Conservation (phyloP, 2,329 filamentous ascomycete genomes). For the Colletotrichum godetiae region DNA sequence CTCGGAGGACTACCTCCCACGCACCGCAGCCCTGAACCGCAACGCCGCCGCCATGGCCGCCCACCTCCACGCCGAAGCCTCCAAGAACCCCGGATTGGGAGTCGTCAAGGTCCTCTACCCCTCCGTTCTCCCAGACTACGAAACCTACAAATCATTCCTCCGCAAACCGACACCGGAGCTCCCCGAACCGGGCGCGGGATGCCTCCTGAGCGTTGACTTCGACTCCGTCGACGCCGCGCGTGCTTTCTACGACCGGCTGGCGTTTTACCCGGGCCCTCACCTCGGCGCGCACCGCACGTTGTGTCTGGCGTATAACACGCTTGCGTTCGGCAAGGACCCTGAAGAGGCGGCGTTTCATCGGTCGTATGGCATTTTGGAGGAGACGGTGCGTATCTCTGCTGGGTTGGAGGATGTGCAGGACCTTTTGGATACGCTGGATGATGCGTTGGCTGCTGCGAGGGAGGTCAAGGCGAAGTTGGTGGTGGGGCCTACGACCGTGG, state of each 20-base stretch:
- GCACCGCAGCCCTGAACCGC: conserved; percentile 52
- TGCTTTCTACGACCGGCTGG: conserved; percentile 61
- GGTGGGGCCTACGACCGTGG: neutral
- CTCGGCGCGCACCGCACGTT: conserved; percentile 65
- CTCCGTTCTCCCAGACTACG: conserved; percentile 47
- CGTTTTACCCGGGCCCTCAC: conserved; percentile 63
- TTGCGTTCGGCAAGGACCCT: conserved; percentile 53
- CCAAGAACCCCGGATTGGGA: conserved; percentile 32
- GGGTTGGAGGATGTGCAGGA: conserved; percentile 58
- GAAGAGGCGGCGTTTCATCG: conserved; percentile 51
- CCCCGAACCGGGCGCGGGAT: conserved; percentile 63
- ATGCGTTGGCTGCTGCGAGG: conserved; percentile 52
- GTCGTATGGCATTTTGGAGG: conserved; percentile 49
- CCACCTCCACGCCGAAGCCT: conserved; percentile 47
- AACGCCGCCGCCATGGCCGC: conserved; percentile 56
- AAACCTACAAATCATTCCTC: conserved; percentile 51
- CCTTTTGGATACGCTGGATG: conserved; percentile 51
- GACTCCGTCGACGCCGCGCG: conserved; percentile 49
- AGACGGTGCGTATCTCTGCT: conserved; percentile 58
- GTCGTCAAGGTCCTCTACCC: conserved; percentile 59
- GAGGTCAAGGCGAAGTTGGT: conserved; percentile 53
- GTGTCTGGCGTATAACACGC: conserved; percentile 58
- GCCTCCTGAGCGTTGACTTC: conserved; percentile 65
- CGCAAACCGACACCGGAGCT: conserved; percentile 55
- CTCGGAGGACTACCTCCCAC: conserved; percentile 54